Evolutionary conservation across 2,329 filamentous ascomycete species (phyloP).

Genomic region (Trichoderma polysporum): DNA sequence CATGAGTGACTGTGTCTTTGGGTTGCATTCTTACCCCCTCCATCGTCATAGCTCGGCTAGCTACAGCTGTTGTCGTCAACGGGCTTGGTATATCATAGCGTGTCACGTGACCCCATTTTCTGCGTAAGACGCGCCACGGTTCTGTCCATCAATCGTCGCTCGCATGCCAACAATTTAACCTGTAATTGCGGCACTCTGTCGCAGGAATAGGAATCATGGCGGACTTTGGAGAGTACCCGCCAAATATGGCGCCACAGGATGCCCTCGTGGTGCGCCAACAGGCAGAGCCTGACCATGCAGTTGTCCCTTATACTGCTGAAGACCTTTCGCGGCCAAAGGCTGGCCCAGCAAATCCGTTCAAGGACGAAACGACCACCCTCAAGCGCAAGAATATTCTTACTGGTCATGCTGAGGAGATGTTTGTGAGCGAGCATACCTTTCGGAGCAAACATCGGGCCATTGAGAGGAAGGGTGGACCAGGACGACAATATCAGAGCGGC

Average conservation of each 20-base stretch:
- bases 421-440: constrained; percentile 88
- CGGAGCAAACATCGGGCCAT: constrained; percentile 82
- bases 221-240: constrained; percentile 62
- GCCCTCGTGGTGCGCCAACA: constrained; percentile 59
- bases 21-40: not conserved
- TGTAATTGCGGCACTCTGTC: not conserved
- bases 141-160: not conserved
- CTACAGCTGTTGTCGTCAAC: not conserved
- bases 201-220: constrained; percentile 47
- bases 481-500: constrained; percentile 55
- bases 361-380: constrained; percentile 56
- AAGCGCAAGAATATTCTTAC: constrained; percentile 84
- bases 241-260: constrained; percentile 65
- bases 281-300: constrained; percentile 57
- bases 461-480: constrained; percentile 62
- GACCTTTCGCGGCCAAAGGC: constrained; percentile 64
- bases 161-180: not conserved
- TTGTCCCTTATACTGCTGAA: constrained; percentile 68
- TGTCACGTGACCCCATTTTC: constrained; percentile 1
- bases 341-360: constrained; percentile 76
- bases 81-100: not conserved
- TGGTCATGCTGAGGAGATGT: constrained; percentile 83
- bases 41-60: not conserved
- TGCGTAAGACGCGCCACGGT: constrained; percentile 17
- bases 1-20: not conserved